Base-by-base conservation (phyloP, 2,329 filamentous ascomycete genomes). In the Grosmannia clavigera region DNA sequence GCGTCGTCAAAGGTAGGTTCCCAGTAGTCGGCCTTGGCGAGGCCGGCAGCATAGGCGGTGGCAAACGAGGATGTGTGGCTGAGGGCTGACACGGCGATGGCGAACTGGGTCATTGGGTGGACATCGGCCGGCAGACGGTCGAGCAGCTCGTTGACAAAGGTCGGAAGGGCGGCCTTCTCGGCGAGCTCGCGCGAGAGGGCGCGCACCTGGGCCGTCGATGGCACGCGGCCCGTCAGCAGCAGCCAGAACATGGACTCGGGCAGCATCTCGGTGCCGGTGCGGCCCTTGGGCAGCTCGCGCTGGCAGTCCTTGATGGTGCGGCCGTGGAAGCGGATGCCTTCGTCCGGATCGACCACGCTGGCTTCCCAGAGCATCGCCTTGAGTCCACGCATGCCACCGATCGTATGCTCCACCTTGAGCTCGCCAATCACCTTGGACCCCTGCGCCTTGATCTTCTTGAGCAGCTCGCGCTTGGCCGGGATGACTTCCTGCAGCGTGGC, bases 191-290 rank as follows among this genome's bases (percentile, higher is more conserved):
- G 83, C 55, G 90, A 95, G 68, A 99, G 85, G 53, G 76, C 78
- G 68, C 92, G 88, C 64, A 94, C 84, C 74, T 99, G 94, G 64
- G 78, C 77, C 27, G 85, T 87, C 1, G 88, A 89, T 29, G 94
- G 94, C 27, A 97, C 88, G 74, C 95, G 82, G 62, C 94, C 94
- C 11, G 94, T 99, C 67, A 99, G 80, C 57, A 99, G 84, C 51
- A 97, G 84, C 94, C 94, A 99, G 81, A 99, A 99, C 94, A 99
- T 99, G 74, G 92, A 86, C 76, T 99, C 94, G 55, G 94, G 94
- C 14, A 97, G 83, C 94, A 97, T 99, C 77, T 97, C 92, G 6
- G 90, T 95, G 68, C 92, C 90, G 3, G 88, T 84, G 62, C 82
- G 90, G 66, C 92, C 94, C 80, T 96, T 97, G 71, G 94, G 92